phyloP scores from a whole-genome alignment of 495 filamentous ascomycete species.

The Penicillium silybi region DNA sequence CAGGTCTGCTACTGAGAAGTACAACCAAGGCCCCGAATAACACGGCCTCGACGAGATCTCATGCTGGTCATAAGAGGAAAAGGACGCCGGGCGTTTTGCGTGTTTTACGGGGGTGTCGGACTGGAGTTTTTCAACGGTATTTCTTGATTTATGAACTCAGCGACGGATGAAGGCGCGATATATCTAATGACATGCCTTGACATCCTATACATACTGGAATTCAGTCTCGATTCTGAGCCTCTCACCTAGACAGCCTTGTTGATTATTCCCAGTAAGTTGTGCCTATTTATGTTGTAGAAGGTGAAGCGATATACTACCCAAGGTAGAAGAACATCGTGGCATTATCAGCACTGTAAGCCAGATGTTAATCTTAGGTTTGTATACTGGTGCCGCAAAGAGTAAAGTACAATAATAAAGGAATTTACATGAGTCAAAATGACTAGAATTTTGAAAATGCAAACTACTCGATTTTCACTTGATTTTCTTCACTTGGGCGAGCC shows the following conservation, averaged over 20 bases:
- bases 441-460: not conserved
- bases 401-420: not conserved
- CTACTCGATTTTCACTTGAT: not conserved
- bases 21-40: conserved; percentile 51
- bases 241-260: not conserved
- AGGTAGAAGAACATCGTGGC: too few species aligned
- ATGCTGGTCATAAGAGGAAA: conserved; percentile 40
- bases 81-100: conserved; percentile 20
- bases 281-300: not conserved
- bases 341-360: too few species aligned
- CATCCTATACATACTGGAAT: conserved; percentile 5
- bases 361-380: too few species aligned
- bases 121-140: not conserved
- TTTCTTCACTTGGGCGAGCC: not conserved
- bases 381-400: too few species aligned
- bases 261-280: not conserved
- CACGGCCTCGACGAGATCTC: conserved; percentile 13
- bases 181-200: conserved; percentile 8
- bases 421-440: not conserved
- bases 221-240: not conserved
- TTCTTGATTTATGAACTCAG: not conserved
- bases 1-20: conserved; percentile 72
- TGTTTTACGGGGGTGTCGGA: not conserved
- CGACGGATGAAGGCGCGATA: conserved; percentile 2
- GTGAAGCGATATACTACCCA: too few species aligned